Conservation (phyloP, 768 basidiomycete genomes). For the Rhodocollybia butyracea region DNA sequence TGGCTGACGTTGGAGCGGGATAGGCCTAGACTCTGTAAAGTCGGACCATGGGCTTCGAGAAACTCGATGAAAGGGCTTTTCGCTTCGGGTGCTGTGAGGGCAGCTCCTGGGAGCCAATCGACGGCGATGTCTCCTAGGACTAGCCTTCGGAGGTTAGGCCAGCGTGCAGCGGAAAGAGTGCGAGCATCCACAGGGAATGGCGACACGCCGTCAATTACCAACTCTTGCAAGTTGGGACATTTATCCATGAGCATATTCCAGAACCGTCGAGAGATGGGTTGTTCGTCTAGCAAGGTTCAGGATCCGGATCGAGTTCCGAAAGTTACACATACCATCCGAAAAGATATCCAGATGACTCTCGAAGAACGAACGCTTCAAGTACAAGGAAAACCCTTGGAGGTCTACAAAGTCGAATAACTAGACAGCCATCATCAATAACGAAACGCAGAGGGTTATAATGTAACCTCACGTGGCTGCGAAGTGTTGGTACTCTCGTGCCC, state of each 20-base stretch:
- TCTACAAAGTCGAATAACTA: constrained; percentile 70
- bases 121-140: constrained; percentile 64
- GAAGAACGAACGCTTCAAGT: constrained; percentile 61
- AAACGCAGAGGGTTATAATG: not conserved
- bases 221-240: constrained; percentile 65
- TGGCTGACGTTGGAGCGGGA: constrained; percentile 55
- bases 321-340: constrained; percentile 50
- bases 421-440: not conserved
- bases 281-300: constrained; percentile 36
- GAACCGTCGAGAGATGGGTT: constrained; percentile 47
- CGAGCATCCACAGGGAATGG: constrained; percentile 54
- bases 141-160: constrained; percentile 63
- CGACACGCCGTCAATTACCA: constrained; percentile 54
- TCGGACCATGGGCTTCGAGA: constrained; percentile 62
- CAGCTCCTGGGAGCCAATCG: constrained; percentile 43
- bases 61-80: constrained; percentile 64
- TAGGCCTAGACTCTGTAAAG: constrained; percentile 45
- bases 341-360: constrained; percentile 53
- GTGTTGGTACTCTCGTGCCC: constrained; percentile 54
- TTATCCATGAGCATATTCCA: constrained; percentile 70
- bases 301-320: not conserved
- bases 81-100: constrained; percentile 32
- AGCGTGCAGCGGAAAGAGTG: constrained; percentile 55
- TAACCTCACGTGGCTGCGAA: constrained; percentile 58
- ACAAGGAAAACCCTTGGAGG: constrained; percentile 60